Evolutionary conservation across 1,284 basidiomycete genomes (phyloP).

Genomic region (Cutaneotrichosporon curvatum): DNA sequence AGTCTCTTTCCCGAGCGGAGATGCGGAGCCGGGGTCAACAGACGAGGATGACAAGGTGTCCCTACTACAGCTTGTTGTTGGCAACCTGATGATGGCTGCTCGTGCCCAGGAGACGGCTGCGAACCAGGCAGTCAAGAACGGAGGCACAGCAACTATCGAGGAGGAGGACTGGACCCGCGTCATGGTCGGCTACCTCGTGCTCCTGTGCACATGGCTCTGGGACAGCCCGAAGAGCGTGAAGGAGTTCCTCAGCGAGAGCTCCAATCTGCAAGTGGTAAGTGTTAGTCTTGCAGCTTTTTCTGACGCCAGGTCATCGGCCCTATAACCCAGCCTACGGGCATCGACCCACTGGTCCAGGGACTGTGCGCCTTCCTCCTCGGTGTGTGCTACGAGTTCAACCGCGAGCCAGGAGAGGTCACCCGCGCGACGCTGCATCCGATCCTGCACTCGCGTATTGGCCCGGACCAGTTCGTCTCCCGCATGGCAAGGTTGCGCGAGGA

Average conservation of each 20-base stretch:
- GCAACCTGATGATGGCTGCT: constrained; percentile 57
- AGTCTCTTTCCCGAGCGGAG: constrained; percentile 42
- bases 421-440: constrained; percentile 82
- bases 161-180: constrained; percentile 77
- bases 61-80: constrained; percentile 53
- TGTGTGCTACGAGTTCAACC: constrained; percentile 88
- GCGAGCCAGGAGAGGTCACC: constrained; percentile 84
- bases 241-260: constrained; percentile 79
- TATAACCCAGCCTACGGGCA: constrained; percentile 79
- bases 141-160: constrained; percentile 37
- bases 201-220: constrained; percentile 93
- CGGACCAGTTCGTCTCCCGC: constrained; percentile 81
- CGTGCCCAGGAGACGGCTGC: constrained; percentile 50
- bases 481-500: constrained; percentile 83
- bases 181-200: constrained; percentile 73
- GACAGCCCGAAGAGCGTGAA: constrained; percentile 80
- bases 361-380: constrained; percentile 88
- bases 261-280: constrained; percentile 81
- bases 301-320: constrained; percentile 73
- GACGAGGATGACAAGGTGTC: constrained; percentile 51
- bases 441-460: constrained; percentile 66
- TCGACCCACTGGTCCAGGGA: constrained; percentile 80
- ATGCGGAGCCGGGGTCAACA: constrained; percentile 28
- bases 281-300: background rate
- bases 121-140: constrained; percentile 41